A percentile compares a stretch with the other conserved stretches of the same genome.
Evolutionary conservation across 768 basidiomycete genomes (phyloP).

Genomic region (Pilatotrama ljubarskyi): DNA sequence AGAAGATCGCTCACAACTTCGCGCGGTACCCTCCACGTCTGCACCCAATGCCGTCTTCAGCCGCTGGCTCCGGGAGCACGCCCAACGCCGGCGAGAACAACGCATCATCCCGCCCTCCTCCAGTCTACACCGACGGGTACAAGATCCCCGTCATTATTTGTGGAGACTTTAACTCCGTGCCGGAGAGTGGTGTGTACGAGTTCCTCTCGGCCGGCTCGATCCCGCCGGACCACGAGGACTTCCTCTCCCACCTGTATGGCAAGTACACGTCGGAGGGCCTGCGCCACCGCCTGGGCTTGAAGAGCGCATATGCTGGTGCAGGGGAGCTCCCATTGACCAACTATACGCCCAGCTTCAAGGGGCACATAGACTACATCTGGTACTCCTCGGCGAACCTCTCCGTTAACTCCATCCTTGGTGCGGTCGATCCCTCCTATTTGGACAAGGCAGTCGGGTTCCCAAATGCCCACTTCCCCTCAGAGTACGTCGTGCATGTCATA

Average conservation of each 20-base stretch:
- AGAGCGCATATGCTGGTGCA: constrained; percentile 74
- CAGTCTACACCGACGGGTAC: constrained; percentile 75
- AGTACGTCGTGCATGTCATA: constrained; percentile 58
- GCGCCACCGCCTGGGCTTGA: constrained; percentile 74
- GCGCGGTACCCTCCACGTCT: constrained; percentile 75
- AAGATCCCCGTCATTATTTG: constrained; percentile 91
- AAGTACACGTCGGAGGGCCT: constrained; percentile 89
- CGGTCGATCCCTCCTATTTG: constrained; percentile 82
- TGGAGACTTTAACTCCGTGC: constrained; percentile 95
- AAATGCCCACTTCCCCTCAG: constrained; percentile 94
- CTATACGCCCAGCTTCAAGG: constrained; percentile 84
- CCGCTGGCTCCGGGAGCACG: constrained; percentile 27
- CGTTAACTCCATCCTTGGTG: constrained; percentile 83
- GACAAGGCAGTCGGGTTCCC: constrained; percentile 95
- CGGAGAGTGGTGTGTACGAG: constrained; percentile 88
- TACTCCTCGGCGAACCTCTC: constrained; percentile 72
- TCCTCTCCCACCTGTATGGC: constrained; percentile 89
- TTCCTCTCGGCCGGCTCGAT: constrained; percentile 75
- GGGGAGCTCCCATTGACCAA: constrained; percentile 81
- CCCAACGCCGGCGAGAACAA: constrained; percentile 34
- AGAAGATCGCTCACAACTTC: constrained; percentile 85
- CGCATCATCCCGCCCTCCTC: constrained; percentile 50
- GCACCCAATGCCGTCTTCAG: constrained; percentile 40
- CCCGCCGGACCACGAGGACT: constrained; percentile 81
- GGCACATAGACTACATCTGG: constrained; percentile 93